phyloP scores from a whole-genome alignment of 2,329 filamentous ascomycete genomes.

The Apiospora marii region DNA sequence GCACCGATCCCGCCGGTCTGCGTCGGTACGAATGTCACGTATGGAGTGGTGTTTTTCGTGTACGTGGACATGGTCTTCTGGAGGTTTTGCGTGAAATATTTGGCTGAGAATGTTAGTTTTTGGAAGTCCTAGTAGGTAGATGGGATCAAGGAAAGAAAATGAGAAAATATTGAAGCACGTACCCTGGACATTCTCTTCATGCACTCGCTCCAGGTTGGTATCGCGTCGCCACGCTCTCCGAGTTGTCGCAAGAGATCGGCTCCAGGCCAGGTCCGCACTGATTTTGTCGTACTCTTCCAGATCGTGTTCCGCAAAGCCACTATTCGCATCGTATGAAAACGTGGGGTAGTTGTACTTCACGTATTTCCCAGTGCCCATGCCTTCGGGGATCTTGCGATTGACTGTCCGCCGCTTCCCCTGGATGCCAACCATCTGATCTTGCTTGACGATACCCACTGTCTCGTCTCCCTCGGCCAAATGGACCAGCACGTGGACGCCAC shows the following conservation, averaged over 20 bases:
- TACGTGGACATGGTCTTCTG: conserved; percentile 68
- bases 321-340: conserved; percentile 55
- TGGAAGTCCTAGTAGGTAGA: too few species aligned
- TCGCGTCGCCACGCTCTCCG: conserved; percentile 69
- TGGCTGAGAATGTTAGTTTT: conserved; percentile 40
- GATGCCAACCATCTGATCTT: conserved; percentile 53
- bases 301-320: conserved; percentile 76
- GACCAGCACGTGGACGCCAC: conserved; percentile 48
- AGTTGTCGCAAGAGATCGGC: conserved; percentile 66
- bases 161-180: conserved; percentile 39
- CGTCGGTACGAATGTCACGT: conserved; percentile 74
- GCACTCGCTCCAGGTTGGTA: conserved; percentile 69
- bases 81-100: conserved; percentile 65
- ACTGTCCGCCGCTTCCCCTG: conserved; percentile 51
- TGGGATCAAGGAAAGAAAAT: too few species aligned
- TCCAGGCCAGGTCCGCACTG: conserved; percentile 72
- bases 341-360: conserved; percentile 47
- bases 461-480: conserved; percentile 50
- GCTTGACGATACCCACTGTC: conserved; percentile 49
- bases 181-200: conserved; percentile 71
- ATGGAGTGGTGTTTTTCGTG: conserved; percentile 68
- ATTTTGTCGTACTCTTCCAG: conserved; percentile 72
- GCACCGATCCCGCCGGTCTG: conserved; percentile 69
- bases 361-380: conserved; percentile 47
- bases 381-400: conserved; percentile 44